Evolutionary conservation across 148 eudicot species (phyloP).

Genomic region (Rhododendron ovatum): DNA sequence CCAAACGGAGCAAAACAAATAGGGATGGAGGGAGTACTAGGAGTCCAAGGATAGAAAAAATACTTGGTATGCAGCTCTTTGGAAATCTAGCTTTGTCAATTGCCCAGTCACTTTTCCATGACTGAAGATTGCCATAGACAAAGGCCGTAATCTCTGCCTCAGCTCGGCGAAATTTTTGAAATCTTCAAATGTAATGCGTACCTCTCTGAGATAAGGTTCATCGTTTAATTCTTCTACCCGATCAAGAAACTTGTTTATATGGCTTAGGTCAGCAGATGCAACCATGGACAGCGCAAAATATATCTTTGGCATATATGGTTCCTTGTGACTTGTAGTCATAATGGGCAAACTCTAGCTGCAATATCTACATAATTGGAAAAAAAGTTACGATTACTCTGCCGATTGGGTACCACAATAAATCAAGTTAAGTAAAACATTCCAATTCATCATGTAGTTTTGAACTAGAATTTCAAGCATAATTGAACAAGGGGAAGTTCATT

Average conservation of each 20-base stretch:
- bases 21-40: background rate
- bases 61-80: conserved; percentile 85
- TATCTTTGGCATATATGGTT: conserved; percentile 6
- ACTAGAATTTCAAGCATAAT: background rate
- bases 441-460: background rate
- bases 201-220: conserved; percentile 2
- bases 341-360: conserved; percentile 5
- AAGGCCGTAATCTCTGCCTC: conserved; percentile 47
- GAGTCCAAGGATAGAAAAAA: background rate
- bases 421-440: background rate
- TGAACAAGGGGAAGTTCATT: background rate
- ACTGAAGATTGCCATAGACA: conserved; percentile 74
- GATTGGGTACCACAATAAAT: background rate
- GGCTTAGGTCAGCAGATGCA: background rate
- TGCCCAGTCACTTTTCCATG: conserved; percentile 70
- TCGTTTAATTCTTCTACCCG: background rate
- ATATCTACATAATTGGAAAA: conserved; percentile 15
- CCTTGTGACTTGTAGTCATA: conserved; percentile 10
- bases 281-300: background rate
- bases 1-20: background rate
- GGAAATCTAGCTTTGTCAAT: conserved; percentile 66
- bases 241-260: background rate
- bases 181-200: conserved; percentile 57
- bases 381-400: too few relatives aligned
- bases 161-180: conserved; percentile 69